Evolutionary conservation across 176 grass and related monocot species (phyloP), one percentile per base, ranked within the genome.

Genomic region (Musa beccarii): DNA sequence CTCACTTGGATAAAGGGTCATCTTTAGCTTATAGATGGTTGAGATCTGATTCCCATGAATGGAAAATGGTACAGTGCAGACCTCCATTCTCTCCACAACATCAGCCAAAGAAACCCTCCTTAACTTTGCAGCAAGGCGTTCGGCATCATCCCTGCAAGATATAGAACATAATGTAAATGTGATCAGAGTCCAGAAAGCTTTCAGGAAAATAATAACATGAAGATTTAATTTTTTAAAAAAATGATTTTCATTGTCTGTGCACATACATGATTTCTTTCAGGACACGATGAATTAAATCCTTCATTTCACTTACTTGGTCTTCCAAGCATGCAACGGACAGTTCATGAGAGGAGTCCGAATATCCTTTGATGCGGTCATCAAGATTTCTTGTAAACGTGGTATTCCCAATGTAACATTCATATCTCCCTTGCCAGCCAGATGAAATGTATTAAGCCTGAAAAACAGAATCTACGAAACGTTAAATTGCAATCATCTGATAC

Each of bases 321-420:
- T 73, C 12, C 63, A 7, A 73, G 72, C 2, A 74, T 59, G 68
- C 80, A 93, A 43, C 77, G 86, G 86, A 20, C 90, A 93, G 12
- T 57, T 62, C 90, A 98, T 98, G 80, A 86, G 23, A 65, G 94
- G 94, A 11, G 88, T 96, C 2, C 65, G 54, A 70, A 96, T 91
- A 59, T 81, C 75, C 66, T 80, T 89, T 53, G 94, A 89, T 63
- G 90, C 90, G 10, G 91, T 86, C 94, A 93, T 93, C 81, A 98
- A 69, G 55, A 98, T 80, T 85, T 98, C 94, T 80, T 91, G 83
- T 50, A 98, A 82, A 11, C 90, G 86, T 53, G 94, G 94, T 82
- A 98, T 91, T 12, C 94, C 90, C 80, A 98, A 86, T 11, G 94
- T 98, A 52, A 98, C 94, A 80, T 98, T 98, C 94, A 93, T 80